Evolutionary conservation across 2,329 filamentous ascomycete species (phyloP).

Genomic region (Claviceps arundinis): DNA sequence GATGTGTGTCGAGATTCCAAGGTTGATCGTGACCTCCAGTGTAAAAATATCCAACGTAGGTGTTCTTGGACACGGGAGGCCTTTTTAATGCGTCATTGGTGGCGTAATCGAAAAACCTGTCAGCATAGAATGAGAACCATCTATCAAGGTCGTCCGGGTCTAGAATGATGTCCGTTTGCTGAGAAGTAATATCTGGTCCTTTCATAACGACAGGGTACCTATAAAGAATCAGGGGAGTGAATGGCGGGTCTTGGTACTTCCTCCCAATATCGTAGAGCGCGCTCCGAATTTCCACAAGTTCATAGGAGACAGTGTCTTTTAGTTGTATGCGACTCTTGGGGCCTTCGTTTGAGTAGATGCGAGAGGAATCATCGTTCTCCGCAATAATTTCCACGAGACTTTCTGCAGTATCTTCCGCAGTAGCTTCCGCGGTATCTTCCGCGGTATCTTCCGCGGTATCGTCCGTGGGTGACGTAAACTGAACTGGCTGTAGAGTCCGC

Average conservation of each 20-base stretch:
- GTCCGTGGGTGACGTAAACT: neutral
- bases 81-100: neutral
- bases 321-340: neutral
- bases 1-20: neutral
- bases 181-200: constrained; percentile 12
- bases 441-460: no score
- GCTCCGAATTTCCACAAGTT: neutral
- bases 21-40: constrained; percentile 10
- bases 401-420: no score
- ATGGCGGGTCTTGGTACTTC: neutral
- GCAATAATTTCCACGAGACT: no score
- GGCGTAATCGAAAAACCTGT: neutral
- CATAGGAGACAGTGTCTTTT: neutral
- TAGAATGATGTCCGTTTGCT: constrained; percentile 10
- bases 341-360: neutral
- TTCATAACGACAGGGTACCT: constrained; percentile 28
- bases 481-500: constrained; percentile 10
- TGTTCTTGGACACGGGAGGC: constrained; percentile 16
- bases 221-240: constrained; percentile 20
- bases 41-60: constrained; percentile 33
- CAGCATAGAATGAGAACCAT: constrained; percentile 13
- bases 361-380: neutral
- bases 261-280: constrained; percentile 1
- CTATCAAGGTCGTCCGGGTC: constrained; percentile 10
- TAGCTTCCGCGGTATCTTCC: no score